These are phyloP conservation scores for Alternaria dauci DNA, from an alignment of 2,329 filamentous ascomycete species.

Conservation along the genomic window DNA sequence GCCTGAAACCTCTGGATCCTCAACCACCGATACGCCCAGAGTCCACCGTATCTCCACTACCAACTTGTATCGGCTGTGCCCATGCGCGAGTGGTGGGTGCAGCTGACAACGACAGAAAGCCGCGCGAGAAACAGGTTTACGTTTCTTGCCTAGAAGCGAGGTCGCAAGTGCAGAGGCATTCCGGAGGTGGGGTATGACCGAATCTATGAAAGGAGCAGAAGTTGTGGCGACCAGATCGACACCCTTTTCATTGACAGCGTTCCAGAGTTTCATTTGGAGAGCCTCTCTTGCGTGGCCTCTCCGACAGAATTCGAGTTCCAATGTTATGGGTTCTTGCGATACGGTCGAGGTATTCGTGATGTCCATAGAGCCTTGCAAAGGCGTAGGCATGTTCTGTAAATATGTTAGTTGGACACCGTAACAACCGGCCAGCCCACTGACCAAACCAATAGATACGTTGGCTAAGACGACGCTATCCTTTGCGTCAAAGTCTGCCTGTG, in stretches of 20 bases:
- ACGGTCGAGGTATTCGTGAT: neutral
- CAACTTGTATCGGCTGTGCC: slow-evolving; percentile 22
- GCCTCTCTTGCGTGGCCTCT: slow-evolving; percentile 11
- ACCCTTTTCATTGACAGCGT: slow-evolving; percentile 20
- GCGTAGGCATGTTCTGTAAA: slow-evolving; percentile 9
- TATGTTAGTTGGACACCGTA: slow-evolving; percentile 11
- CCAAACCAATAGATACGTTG: slow-evolving; percentile 37
- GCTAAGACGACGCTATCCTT: slow-evolving; percentile 42
- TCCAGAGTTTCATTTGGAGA: slow-evolving; percentile 33
- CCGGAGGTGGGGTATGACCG: slow-evolving; percentile 33
- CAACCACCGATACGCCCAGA: slow-evolving; percentile 38
- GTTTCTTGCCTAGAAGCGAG: slow-evolving; percentile 29
- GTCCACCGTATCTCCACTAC: slow-evolving; percentile 43
- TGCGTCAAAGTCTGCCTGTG: slow-evolving; percentile 19
- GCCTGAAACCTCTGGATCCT: slow-evolving; percentile 23
- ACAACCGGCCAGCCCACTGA: slow-evolving; percentile 19
- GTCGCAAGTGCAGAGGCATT: slow-evolving; percentile 30
- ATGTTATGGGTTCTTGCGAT: slow-evolving; percentile 12
- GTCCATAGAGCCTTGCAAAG: slow-evolving; percentile 4
- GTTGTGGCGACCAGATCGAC: slow-evolving; percentile 33
- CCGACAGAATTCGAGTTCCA: slow-evolving; percentile 37
- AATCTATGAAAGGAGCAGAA: slow-evolving; percentile 22
- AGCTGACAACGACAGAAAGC: slow-evolving; percentile 40
- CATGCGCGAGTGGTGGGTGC: slow-evolving; percentile 10
- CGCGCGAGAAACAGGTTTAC: slow-evolving; percentile 26